Percentiles rank a stretch among this genome's conserved stretches.
These are phyloP conservation scores for Calocera cornea DNA, from an alignment of 768 basidiomycete genomes.

Conservation along the genomic window DNA sequence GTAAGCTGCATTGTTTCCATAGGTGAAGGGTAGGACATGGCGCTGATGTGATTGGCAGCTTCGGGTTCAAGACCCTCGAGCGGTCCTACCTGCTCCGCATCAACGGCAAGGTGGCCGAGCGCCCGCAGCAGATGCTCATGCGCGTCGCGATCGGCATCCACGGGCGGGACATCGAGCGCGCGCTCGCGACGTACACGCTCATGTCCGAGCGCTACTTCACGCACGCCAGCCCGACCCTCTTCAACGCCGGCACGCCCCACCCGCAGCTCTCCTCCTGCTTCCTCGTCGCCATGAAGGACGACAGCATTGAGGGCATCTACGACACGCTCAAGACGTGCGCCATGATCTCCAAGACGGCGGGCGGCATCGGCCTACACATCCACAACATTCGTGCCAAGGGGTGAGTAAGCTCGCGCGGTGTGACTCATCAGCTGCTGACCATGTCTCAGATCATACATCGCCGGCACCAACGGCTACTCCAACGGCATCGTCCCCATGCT, in stretches of 20 bases:
- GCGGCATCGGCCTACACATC: slow-evolving; percentile 91
- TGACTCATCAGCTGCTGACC: slow-evolving; percentile 6
- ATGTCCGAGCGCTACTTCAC: slow-evolving; percentile 99
- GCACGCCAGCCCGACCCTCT: slow-evolving; percentile 92
- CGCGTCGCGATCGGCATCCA: slow-evolving; percentile 98
- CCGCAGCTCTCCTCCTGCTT: slow-evolving; percentile 94
- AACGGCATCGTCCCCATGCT: slow-evolving; percentile 99
- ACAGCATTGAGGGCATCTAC: slow-evolving; percentile 98
- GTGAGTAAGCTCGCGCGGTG: slow-evolving; percentile 23
- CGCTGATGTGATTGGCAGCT: slow-evolving; percentile 34
- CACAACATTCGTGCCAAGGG: slow-evolving; percentile 94
- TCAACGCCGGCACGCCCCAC: slow-evolving; percentile 93
- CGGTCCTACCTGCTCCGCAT: slow-evolving; percentile 92
- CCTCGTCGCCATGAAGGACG: slow-evolving; percentile 95
- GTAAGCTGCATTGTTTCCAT: slow-evolving; percentile 34
- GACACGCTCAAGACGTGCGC: slow-evolving; percentile 97
- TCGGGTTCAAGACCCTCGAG: slow-evolving; percentile 99
- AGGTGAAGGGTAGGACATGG: neutral
- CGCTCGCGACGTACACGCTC: slow-evolving; percentile 81
- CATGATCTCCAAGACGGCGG: slow-evolving; percentile 98
- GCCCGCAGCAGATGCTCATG: slow-evolving; percentile 99
- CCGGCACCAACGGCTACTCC: slow-evolving; percentile 96
- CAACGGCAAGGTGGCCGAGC: slow-evolving; percentile 87
- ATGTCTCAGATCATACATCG: slow-evolving; percentile 73
- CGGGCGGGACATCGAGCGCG: slow-evolving; percentile 74